Evolutionary conservation across 2,329 filamentous ascomycete species (phyloP).

Genomic region (Teratosphaeria destructans): DNA sequence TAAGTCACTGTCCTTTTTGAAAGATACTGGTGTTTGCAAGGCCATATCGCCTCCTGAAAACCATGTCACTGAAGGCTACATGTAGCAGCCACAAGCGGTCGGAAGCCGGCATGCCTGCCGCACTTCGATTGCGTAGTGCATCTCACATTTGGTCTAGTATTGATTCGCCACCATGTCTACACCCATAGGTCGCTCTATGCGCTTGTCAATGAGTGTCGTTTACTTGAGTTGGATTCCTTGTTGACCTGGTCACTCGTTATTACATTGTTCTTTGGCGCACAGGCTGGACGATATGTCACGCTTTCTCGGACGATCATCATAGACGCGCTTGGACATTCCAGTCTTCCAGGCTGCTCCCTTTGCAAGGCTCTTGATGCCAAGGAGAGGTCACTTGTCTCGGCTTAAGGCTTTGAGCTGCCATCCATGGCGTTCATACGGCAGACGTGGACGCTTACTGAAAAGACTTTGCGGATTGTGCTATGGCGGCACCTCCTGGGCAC

Average conservation of each 20-base stretch:
- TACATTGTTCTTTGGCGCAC: background rate
- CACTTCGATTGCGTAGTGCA: background rate
- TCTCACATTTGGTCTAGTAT: background rate
- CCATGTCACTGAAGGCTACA: background rate
- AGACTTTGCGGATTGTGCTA: conserved; percentile 47
- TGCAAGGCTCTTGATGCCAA: background rate
- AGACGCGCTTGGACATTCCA: background rate
- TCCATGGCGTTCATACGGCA: conserved; percentile 30
- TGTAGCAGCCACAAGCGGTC: background rate
- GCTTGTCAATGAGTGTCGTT: background rate
- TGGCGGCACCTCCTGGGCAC: conserved; percentile 46
- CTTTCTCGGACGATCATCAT: background rate
- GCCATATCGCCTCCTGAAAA: background rate
- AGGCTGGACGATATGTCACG: background rate
- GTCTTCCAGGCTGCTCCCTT: background rate
- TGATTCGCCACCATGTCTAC: background rate
- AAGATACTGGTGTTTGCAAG: background rate
- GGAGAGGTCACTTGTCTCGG: background rate
- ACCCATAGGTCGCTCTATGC: background rate
- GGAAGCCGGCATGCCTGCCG: background rate
- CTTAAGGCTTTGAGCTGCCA: background rate
- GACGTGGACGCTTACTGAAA: conserved; percentile 47
- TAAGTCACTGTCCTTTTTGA: background rate
- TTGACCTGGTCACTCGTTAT: background rate
- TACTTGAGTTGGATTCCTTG: background rate